Base-by-base conservation (phyloP, 164 flowering plant genomes). In the Buxus sempervirens region DNA sequence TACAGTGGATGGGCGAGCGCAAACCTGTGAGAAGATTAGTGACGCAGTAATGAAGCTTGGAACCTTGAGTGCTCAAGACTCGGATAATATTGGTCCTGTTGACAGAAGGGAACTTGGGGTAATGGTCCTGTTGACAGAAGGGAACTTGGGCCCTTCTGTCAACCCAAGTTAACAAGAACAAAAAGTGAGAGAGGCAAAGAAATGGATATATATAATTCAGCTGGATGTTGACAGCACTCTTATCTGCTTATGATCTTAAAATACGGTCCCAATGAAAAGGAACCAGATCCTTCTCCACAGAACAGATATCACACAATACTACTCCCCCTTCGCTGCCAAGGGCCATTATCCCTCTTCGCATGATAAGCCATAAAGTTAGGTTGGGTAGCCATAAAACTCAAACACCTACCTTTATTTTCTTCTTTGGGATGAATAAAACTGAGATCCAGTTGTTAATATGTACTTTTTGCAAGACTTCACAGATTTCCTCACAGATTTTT, bases 221-320 rank as follows among this genome's bases (percentile, higher is more conserved):
- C 41, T n/a, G 12, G n/a, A 36, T 59, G 63, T 38, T 61, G 49
- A 62, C 22, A 16, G 41, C 24, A n/a, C n/a, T n/a, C 53, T 21
- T 38, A 12, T 27, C 13, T 20, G 53, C 22, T 22, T 4, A 21
- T 38, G 21, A 21, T 41, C 19, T 21, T 65, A 25, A 54, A 25
- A 65, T 54, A 12, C 32, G 68, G 26, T 5, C 23, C 68, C 32
- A 45, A 45, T 4, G 18, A 10, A 10, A 54, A 45, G 54, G 4
- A 49, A 63, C 54, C 32, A 54, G 19, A 65, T n/a, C n/a, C n/a
- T n/a, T n/a, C 60, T 65, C 12, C 60, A 54, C 68, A 25, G n/a
- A n/a, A 28, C 32, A 65, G 38, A 32, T 32, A 32, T 3, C 38
- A 65, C 54, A 65, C 68, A 65, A 65, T 28, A 21, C 54, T 20